Evolutionary conservation across 306 rosid species (phyloP).

Genomic region (cucumber (Cucumis sativus)): DNA sequence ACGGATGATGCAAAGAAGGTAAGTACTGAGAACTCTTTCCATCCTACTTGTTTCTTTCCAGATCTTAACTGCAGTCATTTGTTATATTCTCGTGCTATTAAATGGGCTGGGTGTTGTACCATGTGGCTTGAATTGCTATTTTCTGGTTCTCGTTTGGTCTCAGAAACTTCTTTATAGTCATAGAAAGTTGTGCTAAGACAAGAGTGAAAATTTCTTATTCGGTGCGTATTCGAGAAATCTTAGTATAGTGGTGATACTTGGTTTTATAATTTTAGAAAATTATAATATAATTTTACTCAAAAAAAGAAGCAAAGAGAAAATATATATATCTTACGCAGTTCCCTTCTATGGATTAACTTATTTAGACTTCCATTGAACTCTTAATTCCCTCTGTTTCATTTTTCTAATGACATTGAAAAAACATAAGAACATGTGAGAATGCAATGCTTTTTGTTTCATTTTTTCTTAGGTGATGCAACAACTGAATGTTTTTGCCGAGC

Average conservation of each 20-base stretch:
- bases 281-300: not conserved
- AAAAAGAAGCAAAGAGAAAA: no score
- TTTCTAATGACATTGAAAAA: no score
- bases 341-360: not conserved
- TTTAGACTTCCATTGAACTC: not conserved
- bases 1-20: slow-evolving; percentile 74
- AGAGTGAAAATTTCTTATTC: not conserved
- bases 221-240: not conserved
- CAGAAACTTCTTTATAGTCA: not conserved
- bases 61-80: not conserved
- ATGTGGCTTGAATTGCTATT: not conserved
- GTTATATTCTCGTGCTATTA: not conserved
- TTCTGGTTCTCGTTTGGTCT: not conserved
- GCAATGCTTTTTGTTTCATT: slow-evolving; percentile 10
- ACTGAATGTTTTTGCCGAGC: slow-evolving; percentile 68
- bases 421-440: no score
- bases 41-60: not conserved
- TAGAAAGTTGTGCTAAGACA: not conserved
- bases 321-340: not conserved
- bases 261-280: not conserved
- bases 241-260: not conserved
- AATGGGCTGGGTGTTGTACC: not conserved
- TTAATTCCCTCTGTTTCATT: slow-evolving; percentile 8
- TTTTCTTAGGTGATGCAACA: slow-evolving; percentile 58
- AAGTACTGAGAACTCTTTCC: slow-evolving; percentile 9